A percentile compares a stretch with the other conserved stretches of the same genome.
These are phyloP conservation scores for Apiospora hydei DNA, from an alignment of 2,329 filamentous ascomycete genomes.

Conservation along the genomic window DNA sequence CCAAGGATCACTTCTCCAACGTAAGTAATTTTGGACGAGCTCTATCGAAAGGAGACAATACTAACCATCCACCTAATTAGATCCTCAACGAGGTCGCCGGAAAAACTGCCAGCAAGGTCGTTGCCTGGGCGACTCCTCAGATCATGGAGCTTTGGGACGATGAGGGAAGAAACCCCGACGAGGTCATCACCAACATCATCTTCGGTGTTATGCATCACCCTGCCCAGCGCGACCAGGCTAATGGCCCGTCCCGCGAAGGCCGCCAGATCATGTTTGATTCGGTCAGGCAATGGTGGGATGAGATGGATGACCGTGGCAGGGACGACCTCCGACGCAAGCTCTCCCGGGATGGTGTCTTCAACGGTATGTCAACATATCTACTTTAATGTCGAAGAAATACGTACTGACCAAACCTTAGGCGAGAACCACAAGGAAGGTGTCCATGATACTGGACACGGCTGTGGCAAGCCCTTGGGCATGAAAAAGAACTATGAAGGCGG, in stretches of 20 bases:
- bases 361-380: slow-evolving; percentile 34
- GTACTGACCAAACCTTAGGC: slow-evolving; percentile 47
- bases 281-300: slow-evolving; percentile 83
- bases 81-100: slow-evolving; percentile 89
- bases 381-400: background rate
- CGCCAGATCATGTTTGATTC: slow-evolving; percentile 80
- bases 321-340: slow-evolving; percentile 77
- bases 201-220: slow-evolving; percentile 88
- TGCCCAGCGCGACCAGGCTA: slow-evolving; percentile 73
- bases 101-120: slow-evolving; percentile 77
- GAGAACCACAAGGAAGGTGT: slow-evolving; percentile 89
- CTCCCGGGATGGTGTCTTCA: slow-evolving; percentile 77
- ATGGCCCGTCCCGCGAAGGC: slow-evolving; percentile 75
- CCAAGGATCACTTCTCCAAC: slow-evolving; percentile 95
- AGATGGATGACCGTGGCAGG: slow-evolving; percentile 67
- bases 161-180: slow-evolving; percentile 71
- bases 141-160: slow-evolving; percentile 89
- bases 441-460: slow-evolving; percentile 84
- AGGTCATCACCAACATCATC: slow-evolving; percentile 78
- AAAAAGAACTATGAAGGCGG: slow-evolving; percentile 63
- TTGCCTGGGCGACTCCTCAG: slow-evolving; percentile 89
- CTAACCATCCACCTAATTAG: slow-evolving; percentile 38
- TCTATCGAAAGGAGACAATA: background rate
- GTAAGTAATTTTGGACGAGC: slow-evolving; percentile 47
- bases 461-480: slow-evolving; percentile 79